Base-by-base conservation (phyloP, 2,329 filamentous ascomycete genomes). In the Cryphonectria naterciae region DNA sequence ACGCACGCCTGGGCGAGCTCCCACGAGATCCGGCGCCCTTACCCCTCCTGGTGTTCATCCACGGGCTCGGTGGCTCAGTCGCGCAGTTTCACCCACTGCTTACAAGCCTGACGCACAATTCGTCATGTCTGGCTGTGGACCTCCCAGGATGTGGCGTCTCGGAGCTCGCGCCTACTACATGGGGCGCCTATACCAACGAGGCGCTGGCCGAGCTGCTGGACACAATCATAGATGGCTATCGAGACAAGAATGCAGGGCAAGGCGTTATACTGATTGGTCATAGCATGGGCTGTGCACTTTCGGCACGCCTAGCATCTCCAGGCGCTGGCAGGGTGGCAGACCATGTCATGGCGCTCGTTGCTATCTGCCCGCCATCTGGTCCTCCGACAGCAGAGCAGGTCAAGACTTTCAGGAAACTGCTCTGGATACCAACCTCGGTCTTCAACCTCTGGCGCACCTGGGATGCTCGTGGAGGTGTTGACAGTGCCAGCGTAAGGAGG, bases 11-110 rank as follows among this genome's bases (percentile, higher is more conserved):
- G n/a, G 88, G 91, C 72, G 93, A 96, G 79, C 86, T 98, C 4
- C 94, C 93, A 2, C 87, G 85, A 58, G 86, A 90, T 73, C 93
- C 93, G 1, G 86, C 88, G 0, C 91, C 93, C 0, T 82, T 98
- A 15, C 96, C 96, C 1, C 83, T 99, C 13, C 83, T 98, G 4
- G 94, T 98, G 60, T 97, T 97, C 78, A 86, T 98, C 70, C 96
- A 98, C 77, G 96, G 96, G 1, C 86, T 98, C 13, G 96, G 95
- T n/a, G 96, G 96, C 65, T 97, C 93, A 0, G 87, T 94, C 35
- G 92, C 94, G 15, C 96, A 98, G 78, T 98, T 98, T 78, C 88
- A 93, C 69, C 89, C 92, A 41, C 83, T 98, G 6, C 83, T 98
- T 22, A 92, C 89, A 28, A 96, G 93, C 79, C 85, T 99, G 64